Conservation (phyloP, 208 protist genomes). For the Leishmania tropica region DNA sequence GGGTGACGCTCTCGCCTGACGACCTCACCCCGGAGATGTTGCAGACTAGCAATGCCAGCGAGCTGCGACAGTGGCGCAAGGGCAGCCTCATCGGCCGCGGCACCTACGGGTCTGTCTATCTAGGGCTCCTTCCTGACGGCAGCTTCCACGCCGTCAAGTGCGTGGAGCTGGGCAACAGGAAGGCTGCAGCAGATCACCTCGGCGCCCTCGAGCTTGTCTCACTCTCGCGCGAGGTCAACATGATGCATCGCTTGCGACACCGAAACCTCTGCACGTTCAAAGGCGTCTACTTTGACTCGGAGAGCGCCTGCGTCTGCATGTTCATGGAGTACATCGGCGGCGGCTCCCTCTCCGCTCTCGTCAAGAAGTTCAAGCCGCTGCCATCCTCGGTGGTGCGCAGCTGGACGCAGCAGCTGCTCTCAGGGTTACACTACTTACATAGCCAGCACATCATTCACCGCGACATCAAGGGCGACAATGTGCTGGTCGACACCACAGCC, state of each 20-base stretch:
- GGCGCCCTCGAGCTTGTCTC: constrained; percentile 80
- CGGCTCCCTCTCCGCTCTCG: constrained; percentile 79
- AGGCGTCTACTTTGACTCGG: constrained; percentile 74
- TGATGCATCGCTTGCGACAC: constrained; percentile 91
- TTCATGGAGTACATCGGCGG: constrained; percentile 95
- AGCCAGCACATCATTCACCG: constrained; percentile 92
- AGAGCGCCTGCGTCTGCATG: constrained; percentile 78
- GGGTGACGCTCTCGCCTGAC: constrained; percentile 61
- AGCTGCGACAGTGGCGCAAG: constrained; percentile 74
- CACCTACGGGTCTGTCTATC: constrained; percentile 92
- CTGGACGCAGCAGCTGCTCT: constrained; percentile 89
- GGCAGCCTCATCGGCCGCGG: constrained; percentile 87
- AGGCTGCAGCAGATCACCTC: constrained; percentile 45
- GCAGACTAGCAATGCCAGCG: constrained; percentile 72
- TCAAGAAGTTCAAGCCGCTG: constrained; percentile 90
- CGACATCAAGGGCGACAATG: constrained; percentile 93
- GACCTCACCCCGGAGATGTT: constrained; percentile 89
- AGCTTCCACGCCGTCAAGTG: constrained; percentile 91
- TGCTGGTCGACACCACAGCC: constrained; percentile 84
- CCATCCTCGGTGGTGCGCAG: constrained; percentile 78
- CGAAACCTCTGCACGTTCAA: constrained; percentile 93
- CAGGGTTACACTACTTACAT: constrained; percentile 88
- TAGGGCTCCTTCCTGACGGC: constrained; percentile 83
- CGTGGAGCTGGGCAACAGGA: constrained; percentile 64
- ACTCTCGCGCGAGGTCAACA: constrained; percentile 90